These are phyloP conservation scores for Fusarium bactridioides DNA, from an alignment of 2,329 filamentous ascomycete species.

Conservation along the genomic window DNA sequence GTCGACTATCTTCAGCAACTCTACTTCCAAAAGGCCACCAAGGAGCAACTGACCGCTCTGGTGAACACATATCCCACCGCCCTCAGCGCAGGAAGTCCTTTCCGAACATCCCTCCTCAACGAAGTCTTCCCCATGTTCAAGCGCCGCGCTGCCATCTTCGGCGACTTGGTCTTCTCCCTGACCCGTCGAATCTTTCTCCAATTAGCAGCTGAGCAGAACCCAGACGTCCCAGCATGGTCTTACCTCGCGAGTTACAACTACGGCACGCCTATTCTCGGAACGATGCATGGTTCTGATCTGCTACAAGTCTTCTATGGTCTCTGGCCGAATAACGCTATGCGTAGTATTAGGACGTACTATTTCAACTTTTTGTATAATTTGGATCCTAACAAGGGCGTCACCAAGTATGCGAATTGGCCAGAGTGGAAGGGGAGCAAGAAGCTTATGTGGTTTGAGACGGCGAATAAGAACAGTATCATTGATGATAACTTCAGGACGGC, in stretches of 20 bases:
- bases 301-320: constrained; percentile 74
- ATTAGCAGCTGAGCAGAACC: constrained; percentile 54
- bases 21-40: constrained; percentile 67
- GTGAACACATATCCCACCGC: constrained; percentile 69
- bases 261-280: constrained; percentile 76
- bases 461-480: constrained; percentile 42
- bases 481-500: constrained; percentile 50
- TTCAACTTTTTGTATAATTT: constrained; percentile 74
- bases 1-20: constrained; percentile 66
- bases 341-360: constrained; percentile 72
- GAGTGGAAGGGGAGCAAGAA: constrained; percentile 54
- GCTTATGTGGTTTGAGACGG: constrained; percentile 58
- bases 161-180: constrained; percentile 79
- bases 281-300: constrained; percentile 76
- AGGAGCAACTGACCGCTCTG: constrained; percentile 59
- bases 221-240: constrained; percentile 73
- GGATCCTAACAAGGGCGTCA: constrained; percentile 69
- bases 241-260: constrained; percentile 78
- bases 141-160: constrained; percentile 76
- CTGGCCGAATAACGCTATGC: constrained; percentile 67
- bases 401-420: constrained; percentile 52
- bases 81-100: constrained; percentile 70
- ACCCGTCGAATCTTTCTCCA: constrained; percentile 71
- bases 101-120: constrained; percentile 73
- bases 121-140: constrained; percentile 81